A percentile compares a stretch with the other conserved stretches of the same genome.
phyloP scores from a whole-genome alignment of 148 eudicot genomes.

The Spergularia marina region DNA sequence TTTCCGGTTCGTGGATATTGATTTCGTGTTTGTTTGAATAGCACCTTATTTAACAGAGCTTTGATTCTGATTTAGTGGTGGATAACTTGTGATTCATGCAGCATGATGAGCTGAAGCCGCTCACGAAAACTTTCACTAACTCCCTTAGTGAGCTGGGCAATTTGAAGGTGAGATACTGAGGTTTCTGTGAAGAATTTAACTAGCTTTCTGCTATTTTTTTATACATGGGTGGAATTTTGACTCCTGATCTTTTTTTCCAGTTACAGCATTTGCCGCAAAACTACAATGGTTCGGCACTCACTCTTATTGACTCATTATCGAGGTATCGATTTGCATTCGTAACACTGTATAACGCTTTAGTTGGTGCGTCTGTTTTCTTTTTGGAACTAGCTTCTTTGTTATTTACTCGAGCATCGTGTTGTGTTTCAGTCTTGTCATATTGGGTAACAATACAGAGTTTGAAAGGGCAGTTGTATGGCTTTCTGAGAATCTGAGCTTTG shows the following conservation, averaged over 20 bases:
- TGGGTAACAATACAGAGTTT: slow-evolving; percentile 89
- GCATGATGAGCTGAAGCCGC: slow-evolving; percentile 98
- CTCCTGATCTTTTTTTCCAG: slow-evolving; percentile 38
- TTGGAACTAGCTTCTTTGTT: slow-evolving; percentile 10
- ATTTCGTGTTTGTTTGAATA: slow-evolving; percentile 1
- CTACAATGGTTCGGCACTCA: slow-evolving; percentile 89
- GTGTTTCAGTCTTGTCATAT: slow-evolving; percentile 65
- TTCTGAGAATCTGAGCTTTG: slow-evolving; percentile 75
- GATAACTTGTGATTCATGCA: slow-evolving; percentile 30
- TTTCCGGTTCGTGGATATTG: slow-evolving; percentile 67
- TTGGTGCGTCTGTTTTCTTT: neutral
- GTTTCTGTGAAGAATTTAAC: slow-evolving; percentile 11
- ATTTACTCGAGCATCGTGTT: slow-evolving; percentile 4
- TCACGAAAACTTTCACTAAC: slow-evolving; percentile 72
- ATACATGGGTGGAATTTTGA: neutral
- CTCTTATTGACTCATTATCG: slow-evolving; percentile 92
- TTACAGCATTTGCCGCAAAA: slow-evolving; percentile 78
- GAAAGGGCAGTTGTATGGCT: slow-evolving; percentile 84
- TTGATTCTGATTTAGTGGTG: slow-evolving; percentile 3
- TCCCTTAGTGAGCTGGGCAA: slow-evolving; percentile 93
- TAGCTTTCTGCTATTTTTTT: neutral
- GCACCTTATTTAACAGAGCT: neutral
- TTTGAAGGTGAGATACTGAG: slow-evolving; percentile 47
- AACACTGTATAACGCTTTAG: neutral
- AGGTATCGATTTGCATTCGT: slow-evolving; percentile 41